Base-by-base conservation (phyloP, 306 rosid species). In the Macrotyloma uniflorum region DNA sequence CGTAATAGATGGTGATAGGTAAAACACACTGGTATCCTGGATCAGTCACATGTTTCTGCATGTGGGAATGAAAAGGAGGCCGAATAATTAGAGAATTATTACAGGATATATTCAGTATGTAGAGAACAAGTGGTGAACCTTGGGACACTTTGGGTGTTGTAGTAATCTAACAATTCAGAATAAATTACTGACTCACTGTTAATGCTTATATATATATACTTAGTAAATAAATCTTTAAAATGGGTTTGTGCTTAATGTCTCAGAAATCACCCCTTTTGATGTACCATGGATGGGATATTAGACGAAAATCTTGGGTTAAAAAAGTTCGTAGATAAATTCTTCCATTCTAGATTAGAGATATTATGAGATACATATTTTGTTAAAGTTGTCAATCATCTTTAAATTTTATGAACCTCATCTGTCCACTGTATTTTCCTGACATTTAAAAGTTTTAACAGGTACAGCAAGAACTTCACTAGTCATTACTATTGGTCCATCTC, bases 401-500 rank as follows among this genome's bases (percentile, higher is more conserved):
- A 20, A 61, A 32, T 75, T 61, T 75, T 42, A 46, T 20, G 73
- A 67, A 73, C 53, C 47, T 59, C 36, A 59, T 59, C 51, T 59
- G 51, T 77, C 71, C 24, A n/a, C 63, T 70, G 24, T 72, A 45
- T 55, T 79, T 73, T 73, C 50, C 36, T 90, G 79, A 79, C 81
- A 42, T 71, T 19, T 71, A 47, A 74, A 83, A 79, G 62, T 72
- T 75, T 77, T 72, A 62, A 82, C 93, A 96, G 99, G 99, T 78
- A 87, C 98, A 13, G 98, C 99, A 11, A 96, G 99, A 87, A 93
- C 99, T 73, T 96, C 99, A 42, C 87, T 96, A 67, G 83, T 96
- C 76, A 89, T 96, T 74, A 91, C 99, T 33, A 93, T 93, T 64
- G 97, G 99, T 58, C 99, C 99, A 7, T 96, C 99, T 61, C 99